A percentile compares a stretch with the other conserved stretches of the same genome.
Evolutionary conservation across 495 filamentous ascomycete species (phyloP).

Genomic region (Xylaria longipes): DNA sequence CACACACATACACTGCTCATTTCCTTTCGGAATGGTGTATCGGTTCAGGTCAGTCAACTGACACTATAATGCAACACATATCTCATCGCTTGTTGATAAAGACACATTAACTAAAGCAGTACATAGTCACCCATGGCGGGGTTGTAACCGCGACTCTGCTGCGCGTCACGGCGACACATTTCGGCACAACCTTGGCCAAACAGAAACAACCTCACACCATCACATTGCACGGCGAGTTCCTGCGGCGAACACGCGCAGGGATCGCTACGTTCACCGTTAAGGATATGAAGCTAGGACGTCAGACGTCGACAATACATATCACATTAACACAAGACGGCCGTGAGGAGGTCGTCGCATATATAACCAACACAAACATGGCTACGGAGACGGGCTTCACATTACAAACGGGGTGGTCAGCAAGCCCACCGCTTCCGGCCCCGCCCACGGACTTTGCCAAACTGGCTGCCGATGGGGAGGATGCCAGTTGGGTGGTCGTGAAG

Average conservation of each 20-base stretch:
- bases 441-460: slow-evolving; percentile 51
- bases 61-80: background rate
- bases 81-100: background rate
- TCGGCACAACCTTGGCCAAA: slow-evolving; percentile 64
- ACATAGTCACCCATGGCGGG: slow-evolving; percentile 77
- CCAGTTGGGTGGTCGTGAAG: slow-evolving; percentile 48
- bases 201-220: slow-evolving; percentile 70
- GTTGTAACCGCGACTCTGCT: slow-evolving; percentile 71
- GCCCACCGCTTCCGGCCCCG: slow-evolving; percentile 50
- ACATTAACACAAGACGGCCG: slow-evolving; percentile 58
- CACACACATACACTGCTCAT: slow-evolving; percentile 65
- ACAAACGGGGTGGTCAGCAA: slow-evolving; percentile 54
- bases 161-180: slow-evolving; percentile 65
- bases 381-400: slow-evolving; percentile 65
- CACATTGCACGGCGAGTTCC: slow-evolving; percentile 71
- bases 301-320: slow-evolving; percentile 74
- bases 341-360: slow-evolving; percentile 69
- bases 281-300: slow-evolving; percentile 73
- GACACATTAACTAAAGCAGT: slow-evolving; percentile 10
- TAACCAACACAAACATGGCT: slow-evolving; percentile 67
- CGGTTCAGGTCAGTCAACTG: slow-evolving; percentile 60
- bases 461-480: slow-evolving; percentile 46
- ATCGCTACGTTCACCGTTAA: slow-evolving; percentile 64
- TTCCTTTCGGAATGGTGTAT: slow-evolving; percentile 75
- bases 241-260: slow-evolving; percentile 70